Base-by-base conservation (phyloP, 768 basidiomycete species). In the Ramaria sp. region DNA sequence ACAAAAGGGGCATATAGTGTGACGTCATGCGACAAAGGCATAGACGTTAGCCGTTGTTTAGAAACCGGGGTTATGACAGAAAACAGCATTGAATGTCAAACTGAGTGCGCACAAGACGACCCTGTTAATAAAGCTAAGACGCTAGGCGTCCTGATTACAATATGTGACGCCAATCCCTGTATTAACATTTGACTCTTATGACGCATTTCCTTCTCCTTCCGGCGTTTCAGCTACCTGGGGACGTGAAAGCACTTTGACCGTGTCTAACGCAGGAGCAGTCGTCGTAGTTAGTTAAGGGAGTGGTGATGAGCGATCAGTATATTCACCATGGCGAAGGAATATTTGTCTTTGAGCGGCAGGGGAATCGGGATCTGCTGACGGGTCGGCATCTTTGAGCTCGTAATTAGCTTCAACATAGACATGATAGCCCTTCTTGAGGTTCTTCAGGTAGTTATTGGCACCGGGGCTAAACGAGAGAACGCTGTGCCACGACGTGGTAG, bases 381-480 rank as follows among this genome's bases (percentile, higher is more conserved):
- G 68, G 41, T 86, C 84, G 9, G 88, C 79, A 58, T 91, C 86
- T 39, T 83, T 79, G 22, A 91, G 68, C 68, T 91, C 88, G 59
- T 78, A 91, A 62, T 73, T 75, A 30, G 89, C 83, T 68, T 94
- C 91, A 37, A 88, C 89, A 59, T 82, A 91, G 17, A 94, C 90
- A 58, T 73, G 81, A 50, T 78, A 71, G 5, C 91, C 91, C 61
- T 87, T 88, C 63, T 69, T 77, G 41, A 94, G 66, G 43, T 70
- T 80, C 58, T 72, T 74, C 37, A 94, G 78, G 63, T 78, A 88
- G 58, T 73, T 80, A 61, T 83, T 84, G n/a, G 80, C 63, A 41
- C 45, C 4, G 7, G 81, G 75, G n/a, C 72, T 71, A 74, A 92
- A 92, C 24, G 84, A 91, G 49, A 91, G 64, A 49, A 94, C 63